These are phyloP conservation scores for Tetracentron sinense DNA, from an alignment of 164 flowering plant genomes.

Conservation along the genomic window DNA sequence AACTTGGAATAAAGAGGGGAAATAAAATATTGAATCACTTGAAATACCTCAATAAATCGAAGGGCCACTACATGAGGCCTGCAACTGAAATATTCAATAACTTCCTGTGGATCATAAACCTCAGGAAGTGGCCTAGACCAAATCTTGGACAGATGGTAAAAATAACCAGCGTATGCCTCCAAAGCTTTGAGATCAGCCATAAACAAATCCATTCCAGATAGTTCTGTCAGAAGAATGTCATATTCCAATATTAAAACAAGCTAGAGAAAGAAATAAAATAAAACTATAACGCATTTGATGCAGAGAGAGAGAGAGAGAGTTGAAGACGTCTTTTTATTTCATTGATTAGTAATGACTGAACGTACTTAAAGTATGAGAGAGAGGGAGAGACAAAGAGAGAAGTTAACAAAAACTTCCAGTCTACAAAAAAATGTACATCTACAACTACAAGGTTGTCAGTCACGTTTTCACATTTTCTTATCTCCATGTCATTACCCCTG, in stretches of 20 bases:
- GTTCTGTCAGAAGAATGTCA: conserved; percentile 40
- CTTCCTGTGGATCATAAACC: conserved; percentile 64
- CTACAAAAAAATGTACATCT: too few relatives aligned
- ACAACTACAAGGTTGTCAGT: neutral
- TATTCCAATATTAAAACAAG: conserved; percentile 4
- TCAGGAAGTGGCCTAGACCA: conserved; percentile 98
- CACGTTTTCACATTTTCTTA: neutral
- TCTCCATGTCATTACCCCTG: neutral
- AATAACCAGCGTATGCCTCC: conserved; percentile 63
- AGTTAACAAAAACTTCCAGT: neutral
- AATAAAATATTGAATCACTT: conserved; percentile 1
- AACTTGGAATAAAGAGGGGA: neutral
- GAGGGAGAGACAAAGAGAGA: neutral
- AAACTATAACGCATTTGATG: neutral
- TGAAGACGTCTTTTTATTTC: neutral
- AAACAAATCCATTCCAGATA: conserved; percentile 74
- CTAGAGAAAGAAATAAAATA: neutral
- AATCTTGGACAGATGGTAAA: conserved; percentile 42
- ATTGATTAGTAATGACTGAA: neutral
- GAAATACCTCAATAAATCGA: conserved; percentile 79
- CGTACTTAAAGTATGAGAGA: too few relatives aligned
- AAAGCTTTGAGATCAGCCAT: conserved; percentile 87
- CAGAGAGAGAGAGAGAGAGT: neutral
- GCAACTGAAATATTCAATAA: conserved; percentile 67
- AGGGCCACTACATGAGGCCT: conserved; percentile 87